Evolutionary conservation across 2,329 filamentous ascomycete genomes (phyloP).

Genomic region (Trichophyton schoenleinii): DNA sequence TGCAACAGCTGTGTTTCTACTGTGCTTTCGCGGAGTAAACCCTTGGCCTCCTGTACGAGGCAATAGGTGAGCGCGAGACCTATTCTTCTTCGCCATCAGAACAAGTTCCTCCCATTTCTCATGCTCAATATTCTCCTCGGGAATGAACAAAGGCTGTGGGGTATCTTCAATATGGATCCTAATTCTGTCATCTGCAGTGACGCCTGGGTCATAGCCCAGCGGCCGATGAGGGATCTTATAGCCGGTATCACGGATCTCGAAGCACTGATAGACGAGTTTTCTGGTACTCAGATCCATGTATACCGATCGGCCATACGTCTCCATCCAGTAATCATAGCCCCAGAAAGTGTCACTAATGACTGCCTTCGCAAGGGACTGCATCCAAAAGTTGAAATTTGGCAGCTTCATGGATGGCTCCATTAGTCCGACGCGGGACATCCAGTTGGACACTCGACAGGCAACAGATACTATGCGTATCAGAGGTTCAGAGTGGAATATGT

Average conservation of each 20-base stretch:
- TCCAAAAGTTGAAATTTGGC: slow-evolving; percentile 29
- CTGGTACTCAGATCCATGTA: slow-evolving; percentile 28
- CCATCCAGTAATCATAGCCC: slow-evolving; percentile 30
- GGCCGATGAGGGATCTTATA: slow-evolving; percentile 8
- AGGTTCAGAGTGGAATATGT: slow-evolving; percentile 34
- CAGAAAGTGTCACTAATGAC: slow-evolving; percentile 34
- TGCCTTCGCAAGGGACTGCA: slow-evolving; percentile 26
- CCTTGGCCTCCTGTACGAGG: not conserved
- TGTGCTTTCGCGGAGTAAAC: not conserved
- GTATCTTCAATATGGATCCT: not conserved
- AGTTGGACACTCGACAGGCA: slow-evolving; percentile 29
- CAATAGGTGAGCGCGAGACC: slow-evolving; percentile 16
- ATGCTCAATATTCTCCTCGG: slow-evolving; percentile 1
- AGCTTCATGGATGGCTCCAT: slow-evolving; percentile 14
- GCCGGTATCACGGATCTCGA: slow-evolving; percentile 22
- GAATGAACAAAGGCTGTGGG: not conserved
- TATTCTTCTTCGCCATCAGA: slow-evolving; percentile 14
- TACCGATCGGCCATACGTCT: slow-evolving; percentile 30
- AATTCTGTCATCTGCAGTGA: not conserved
- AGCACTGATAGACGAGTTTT: slow-evolving; percentile 29
- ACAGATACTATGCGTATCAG: slow-evolving; percentile 33
- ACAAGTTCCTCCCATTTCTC: slow-evolving; percentile 26
- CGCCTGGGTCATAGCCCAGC: slow-evolving; percentile 9
- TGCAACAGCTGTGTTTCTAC: not conserved
- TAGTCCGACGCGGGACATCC: slow-evolving; percentile 19